Evolutionary conservation across 2,329 filamentous ascomycete species (phyloP).

Genomic region (Tolypocladium endophyticum): DNA sequence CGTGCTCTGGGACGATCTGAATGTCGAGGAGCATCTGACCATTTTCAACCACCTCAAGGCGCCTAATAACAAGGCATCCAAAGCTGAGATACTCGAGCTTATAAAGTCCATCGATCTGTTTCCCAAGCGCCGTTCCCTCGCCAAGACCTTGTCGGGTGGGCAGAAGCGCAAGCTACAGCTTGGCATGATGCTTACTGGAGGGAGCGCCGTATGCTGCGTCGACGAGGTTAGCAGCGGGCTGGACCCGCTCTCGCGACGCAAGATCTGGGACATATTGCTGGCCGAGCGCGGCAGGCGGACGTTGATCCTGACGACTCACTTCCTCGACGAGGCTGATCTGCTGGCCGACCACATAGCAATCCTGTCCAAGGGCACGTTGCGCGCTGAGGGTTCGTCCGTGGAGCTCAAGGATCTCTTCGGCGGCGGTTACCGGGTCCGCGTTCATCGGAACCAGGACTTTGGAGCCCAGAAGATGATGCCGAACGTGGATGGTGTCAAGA

Average conservation of each 20-base stretch:
- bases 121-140: slow-evolving; percentile 59
- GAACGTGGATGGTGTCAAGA: slow-evolving; percentile 43
- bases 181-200: slow-evolving; percentile 91
- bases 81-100: slow-evolving; percentile 50
- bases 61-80: slow-evolving; percentile 40
- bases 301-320: slow-evolving; percentile 84
- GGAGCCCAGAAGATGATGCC: slow-evolving; percentile 31
- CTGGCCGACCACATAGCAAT: slow-evolving; percentile 84
- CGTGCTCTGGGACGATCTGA: slow-evolving; percentile 83
- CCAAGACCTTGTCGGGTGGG: slow-evolving; percentile 75
- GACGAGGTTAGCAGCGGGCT: slow-evolving; percentile 86
- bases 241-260: slow-evolving; percentile 75
- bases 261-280: slow-evolving; percentile 89
- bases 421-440: slow-evolving; percentile 73
- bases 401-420: slow-evolving; percentile 75
- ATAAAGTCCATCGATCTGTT: slow-evolving; percentile 64
- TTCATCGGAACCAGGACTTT: slow-evolving; percentile 48
- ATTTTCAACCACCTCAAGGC: slow-evolving; percentile 81
- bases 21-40: slow-evolving; percentile 71
- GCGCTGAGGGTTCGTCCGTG: slow-evolving; percentile 74
- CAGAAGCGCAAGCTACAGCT: slow-evolving; percentile 89
- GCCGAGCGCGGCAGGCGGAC: slow-evolving; percentile 74
- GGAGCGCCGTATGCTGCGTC: slow-evolving; percentile 77
- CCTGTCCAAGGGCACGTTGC: slow-evolving; percentile 71
- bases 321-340: slow-evolving; percentile 85